phyloP scores from a whole-genome alignment of 345 rosid species.

The Viola odorata region DNA sequence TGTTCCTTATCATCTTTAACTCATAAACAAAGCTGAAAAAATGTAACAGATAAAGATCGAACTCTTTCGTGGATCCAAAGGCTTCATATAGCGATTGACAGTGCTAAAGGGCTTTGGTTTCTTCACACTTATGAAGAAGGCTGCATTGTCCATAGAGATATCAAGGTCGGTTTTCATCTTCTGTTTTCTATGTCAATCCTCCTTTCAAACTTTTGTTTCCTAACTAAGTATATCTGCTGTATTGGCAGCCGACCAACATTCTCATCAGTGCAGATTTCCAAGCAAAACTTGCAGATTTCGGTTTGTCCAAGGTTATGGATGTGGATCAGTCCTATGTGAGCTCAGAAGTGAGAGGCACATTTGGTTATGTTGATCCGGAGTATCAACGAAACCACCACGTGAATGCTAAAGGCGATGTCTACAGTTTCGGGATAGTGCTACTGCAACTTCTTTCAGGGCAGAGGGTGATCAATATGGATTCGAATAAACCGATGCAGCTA shows the following conservation, averaged over 20 bases:
- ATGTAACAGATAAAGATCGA: slow-evolving; percentile 36
- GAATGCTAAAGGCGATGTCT: slow-evolving; percentile 49
- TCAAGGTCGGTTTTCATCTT: slow-evolving; percentile 31
- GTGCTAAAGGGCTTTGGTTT: slow-evolving; percentile 40
- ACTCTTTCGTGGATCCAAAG: slow-evolving; percentile 44
- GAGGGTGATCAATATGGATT: slow-evolving; percentile 41
- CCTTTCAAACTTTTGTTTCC: not conserved
- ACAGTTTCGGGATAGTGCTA: slow-evolving; percentile 58
- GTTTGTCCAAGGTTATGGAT: slow-evolving; percentile 55
- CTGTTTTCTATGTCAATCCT: slow-evolving; percentile 3
- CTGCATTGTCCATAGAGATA: slow-evolving; percentile 48
- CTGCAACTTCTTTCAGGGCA: slow-evolving; percentile 55
- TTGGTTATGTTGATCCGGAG: slow-evolving; percentile 61
- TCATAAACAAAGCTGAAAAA: not conserved
- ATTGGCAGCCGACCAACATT: slow-evolving; percentile 51
- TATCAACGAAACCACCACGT: slow-evolving; percentile 48
- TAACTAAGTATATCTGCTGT: slow-evolving; percentile 4
- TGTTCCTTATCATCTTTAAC: not conserved
- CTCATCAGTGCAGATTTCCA: slow-evolving; percentile 40
- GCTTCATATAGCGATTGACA: slow-evolving; percentile 41
- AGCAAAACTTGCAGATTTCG: slow-evolving; percentile 57
- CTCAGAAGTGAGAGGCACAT: slow-evolving; percentile 62
- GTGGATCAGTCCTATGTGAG: slow-evolving; percentile 51
- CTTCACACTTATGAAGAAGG: slow-evolving; percentile 44
- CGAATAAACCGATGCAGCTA: slow-evolving; percentile 36